Base-by-base conservation (phyloP, 257 asterid species). In the Leptodermis oblonga region DNA sequence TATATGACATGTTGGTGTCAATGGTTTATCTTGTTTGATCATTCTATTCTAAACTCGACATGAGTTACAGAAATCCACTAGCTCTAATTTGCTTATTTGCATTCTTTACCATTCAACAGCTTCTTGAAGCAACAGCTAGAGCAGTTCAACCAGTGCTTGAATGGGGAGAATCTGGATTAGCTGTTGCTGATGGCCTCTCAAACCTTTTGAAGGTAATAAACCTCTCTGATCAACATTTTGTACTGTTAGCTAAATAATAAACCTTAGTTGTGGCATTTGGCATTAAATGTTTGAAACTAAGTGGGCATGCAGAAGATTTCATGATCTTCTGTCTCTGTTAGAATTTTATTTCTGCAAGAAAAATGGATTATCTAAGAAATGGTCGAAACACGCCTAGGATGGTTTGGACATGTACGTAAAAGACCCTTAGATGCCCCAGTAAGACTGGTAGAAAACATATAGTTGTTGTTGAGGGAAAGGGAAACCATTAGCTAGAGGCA, bases 111-210 rank as follows among this genome's bases (percentile, higher is more conserved):
- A 76, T 42, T 76, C n/a, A 71, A 80, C 36, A 93, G 99, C 88
- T 93, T 52, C 80, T 93, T 81, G 99, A 93, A 86, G 97, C 84
- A 65, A 90, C 97, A 18, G 99, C 99, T 20, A 81, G 97, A 80
- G 96, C 97, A 65, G 86, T 90, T 80, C 92, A 89, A 79, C 96
- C 88, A 11, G 92, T 89, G 73, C 91, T 93, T 28, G 86, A 83
- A 83, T 87, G 96, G 97, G 99, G 99, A 74, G 96, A 88, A 77
- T 88, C 99, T 36, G 99, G 99, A 72, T 72, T 81, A 74, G 79
- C 87, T 65, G 94, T 93, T 25, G 96, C 92, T 60, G 97, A 90
- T 85, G 97, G 99, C 70, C 97, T 93, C 69, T 82, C 87, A 23
- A 86, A 88, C 81, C 83, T 93, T 49, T 76, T 93, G 83, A 93